A percentile compares a stretch with the other conserved stretches of the same genome.
phyloP scores from a whole-genome alignment of 352 stramenopile genomes.

The Globisporangium nunn region DNA sequence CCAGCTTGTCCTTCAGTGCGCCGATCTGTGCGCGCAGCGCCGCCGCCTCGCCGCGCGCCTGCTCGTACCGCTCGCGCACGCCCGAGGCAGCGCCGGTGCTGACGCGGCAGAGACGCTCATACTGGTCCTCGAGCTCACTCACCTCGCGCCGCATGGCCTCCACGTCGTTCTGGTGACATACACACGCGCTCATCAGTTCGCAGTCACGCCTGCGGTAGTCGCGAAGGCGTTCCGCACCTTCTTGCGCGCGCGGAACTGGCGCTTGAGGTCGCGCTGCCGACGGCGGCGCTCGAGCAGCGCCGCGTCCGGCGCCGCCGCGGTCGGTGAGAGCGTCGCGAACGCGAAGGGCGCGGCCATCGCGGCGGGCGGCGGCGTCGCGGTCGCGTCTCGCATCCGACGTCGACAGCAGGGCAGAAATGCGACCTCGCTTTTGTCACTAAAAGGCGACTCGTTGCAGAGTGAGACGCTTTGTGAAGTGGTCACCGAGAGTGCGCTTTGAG shows the following conservation, averaged over 20 bases:
- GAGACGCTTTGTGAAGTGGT: no score
- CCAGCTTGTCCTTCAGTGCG: constrained; percentile 26
- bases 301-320: not conserved
- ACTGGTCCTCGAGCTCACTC: constrained; percentile 21
- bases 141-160: constrained; percentile 37
- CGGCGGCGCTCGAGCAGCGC: constrained; percentile 12
- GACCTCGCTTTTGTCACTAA: no score
- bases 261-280: constrained; percentile 17
- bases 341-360: constrained; percentile 1
- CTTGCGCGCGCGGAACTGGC: constrained; percentile 13
- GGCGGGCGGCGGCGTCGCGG: not conserved
- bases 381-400: not conserved
- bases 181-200: not conserved
- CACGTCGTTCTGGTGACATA: constrained; percentile 23
- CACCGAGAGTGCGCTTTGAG: no score
- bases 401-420: not conserved
- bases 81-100: constrained; percentile 11
- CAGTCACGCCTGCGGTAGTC: not conserved
- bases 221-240: not conserved
- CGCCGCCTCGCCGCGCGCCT: constrained; percentile 24
- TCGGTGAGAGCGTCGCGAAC: constrained; percentile 12
- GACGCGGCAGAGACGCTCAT: constrained; percentile 16
- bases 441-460: no score
- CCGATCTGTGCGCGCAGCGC: constrained; percentile 26
- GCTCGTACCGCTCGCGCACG: constrained; percentile 23